Conservation (phyloP, 345 rosid genomes). For the Rhizophora apiculata region DNA sequence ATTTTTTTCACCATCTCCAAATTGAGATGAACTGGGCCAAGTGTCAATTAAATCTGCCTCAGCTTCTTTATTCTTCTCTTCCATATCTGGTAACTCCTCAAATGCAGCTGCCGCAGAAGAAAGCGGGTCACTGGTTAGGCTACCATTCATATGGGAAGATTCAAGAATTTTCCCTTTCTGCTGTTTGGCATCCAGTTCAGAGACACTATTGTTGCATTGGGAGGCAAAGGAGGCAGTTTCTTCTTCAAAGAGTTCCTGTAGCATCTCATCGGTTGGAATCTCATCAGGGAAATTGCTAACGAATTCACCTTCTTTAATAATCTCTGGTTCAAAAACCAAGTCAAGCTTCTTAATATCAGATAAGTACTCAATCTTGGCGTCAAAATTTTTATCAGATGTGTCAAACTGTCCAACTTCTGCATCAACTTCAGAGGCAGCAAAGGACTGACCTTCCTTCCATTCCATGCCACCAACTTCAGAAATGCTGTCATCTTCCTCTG, state of each 20-base stretch:
- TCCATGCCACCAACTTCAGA: conserved; percentile 45
- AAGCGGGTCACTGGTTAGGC: conserved; percentile 15
- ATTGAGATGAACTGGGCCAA: conserved; percentile 6
- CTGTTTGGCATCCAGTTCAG: conserved; percentile 14
- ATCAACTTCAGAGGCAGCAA: conserved; percentile 19
- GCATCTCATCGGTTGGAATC: conserved; percentile 21
- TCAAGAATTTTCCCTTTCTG: conserved; percentile 20
- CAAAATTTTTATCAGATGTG: conserved; percentile 24
- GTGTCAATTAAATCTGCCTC: conserved; percentile 9
- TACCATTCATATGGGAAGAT: conserved; percentile 13
- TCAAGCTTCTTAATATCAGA: conserved; percentile 18
- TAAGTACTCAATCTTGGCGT: conserved; percentile 10
- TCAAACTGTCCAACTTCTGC: conserved; percentile 17
- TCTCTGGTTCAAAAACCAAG: conserved; percentile 16
- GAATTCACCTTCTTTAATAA: conserved; percentile 11
- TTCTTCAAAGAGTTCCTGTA: conserved; percentile 27
- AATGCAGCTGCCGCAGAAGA: conserved; percentile 20
- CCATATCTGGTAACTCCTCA: conserved; percentile 8
- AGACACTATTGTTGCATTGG: conserved; percentile 6
- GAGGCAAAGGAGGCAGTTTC: conserved; percentile 16
- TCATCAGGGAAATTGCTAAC: conserved; percentile 18
- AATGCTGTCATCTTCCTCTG: conserved; percentile 16
- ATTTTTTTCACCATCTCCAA: conserved; percentile 19
- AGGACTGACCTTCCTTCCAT: conserved; percentile 39
- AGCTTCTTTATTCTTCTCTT: conserved; percentile 20